phyloP scores from a whole-genome alignment of 495 filamentous ascomycete species.

The Tuber melanosporum region DNA sequence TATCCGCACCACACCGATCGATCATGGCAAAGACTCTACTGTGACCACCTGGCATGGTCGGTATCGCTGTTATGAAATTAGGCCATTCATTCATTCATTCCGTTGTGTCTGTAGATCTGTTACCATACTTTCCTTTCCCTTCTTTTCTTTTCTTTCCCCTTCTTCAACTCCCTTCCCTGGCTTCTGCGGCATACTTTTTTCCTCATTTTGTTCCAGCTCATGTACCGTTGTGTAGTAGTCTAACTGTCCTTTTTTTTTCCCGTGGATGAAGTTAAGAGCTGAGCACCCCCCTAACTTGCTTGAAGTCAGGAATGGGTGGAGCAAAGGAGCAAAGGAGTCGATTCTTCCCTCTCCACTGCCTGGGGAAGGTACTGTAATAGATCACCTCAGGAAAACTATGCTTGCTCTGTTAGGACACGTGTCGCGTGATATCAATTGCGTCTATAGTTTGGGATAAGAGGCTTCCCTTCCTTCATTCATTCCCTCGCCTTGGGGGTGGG shows the following conservation, averaged over 20 bases:
- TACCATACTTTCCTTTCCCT: not conserved
- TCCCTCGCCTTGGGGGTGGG: not conserved
- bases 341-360: not conserved
- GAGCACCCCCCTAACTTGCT: not conserved
- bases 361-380: not conserved
- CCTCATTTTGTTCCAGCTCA: not conserved
- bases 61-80: not conserved
- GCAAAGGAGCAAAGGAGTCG: not conserved
- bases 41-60: not conserved
- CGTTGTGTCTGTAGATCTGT: not conserved
- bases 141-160: not conserved
- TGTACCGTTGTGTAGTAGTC: not conserved
- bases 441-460: not conserved
- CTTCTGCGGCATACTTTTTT: not conserved
- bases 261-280: not conserved
- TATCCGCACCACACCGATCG: not conserved
- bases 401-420: not conserved
- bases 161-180: not conserved
- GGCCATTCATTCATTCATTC: not conserved
- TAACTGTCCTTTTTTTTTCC: not conserved
- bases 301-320: not conserved
- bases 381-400: not conserved
- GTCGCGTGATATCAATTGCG: conserved; percentile 2
- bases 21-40: not conserved
- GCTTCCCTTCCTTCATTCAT: not conserved